Conservation (phyloP, 306 rosid genomes). For the Corylus americana region DNA sequence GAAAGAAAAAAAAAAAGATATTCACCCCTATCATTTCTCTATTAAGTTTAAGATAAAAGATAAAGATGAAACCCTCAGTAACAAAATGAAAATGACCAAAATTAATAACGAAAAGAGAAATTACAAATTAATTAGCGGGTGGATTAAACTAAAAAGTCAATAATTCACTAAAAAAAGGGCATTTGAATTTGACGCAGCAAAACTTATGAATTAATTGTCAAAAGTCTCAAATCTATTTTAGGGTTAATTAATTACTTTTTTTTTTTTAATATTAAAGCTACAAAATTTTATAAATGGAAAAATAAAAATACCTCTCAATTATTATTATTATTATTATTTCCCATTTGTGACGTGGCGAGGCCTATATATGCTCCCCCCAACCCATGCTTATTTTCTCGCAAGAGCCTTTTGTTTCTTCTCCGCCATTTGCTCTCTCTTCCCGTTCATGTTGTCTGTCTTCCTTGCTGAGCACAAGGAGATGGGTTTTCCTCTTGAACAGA, state of each 20-base stretch:
- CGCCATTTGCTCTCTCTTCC: background rate
- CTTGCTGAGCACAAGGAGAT: background rate
- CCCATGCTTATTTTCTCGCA: background rate
- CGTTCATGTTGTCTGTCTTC: background rate
- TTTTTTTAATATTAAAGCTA: too few species aligned
- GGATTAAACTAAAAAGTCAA: background rate
- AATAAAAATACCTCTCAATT: too few species aligned
- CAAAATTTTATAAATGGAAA: too few species aligned
- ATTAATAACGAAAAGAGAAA: background rate
- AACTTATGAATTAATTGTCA: too few species aligned
- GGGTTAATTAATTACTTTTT: too few species aligned
- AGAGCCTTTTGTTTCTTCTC: background rate
- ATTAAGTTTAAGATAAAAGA: too few species aligned
- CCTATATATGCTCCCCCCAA: background rate
- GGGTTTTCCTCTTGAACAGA: constrained; percentile 8
- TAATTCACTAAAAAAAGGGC: too few species aligned
- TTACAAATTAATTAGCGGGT: background rate
- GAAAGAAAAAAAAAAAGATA: too few species aligned
- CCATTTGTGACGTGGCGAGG: background rate
- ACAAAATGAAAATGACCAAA: background rate
- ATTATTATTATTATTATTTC: background rate
- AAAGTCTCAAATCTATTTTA: too few species aligned
- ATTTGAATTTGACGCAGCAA: too few species aligned
- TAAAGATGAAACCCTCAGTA: background rate
- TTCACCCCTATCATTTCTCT: too few species aligned